These are phyloP conservation scores for Mortierella alpina DNA, from an alignment of 192 early-diverging fungal species.

Conservation along the genomic window DNA sequence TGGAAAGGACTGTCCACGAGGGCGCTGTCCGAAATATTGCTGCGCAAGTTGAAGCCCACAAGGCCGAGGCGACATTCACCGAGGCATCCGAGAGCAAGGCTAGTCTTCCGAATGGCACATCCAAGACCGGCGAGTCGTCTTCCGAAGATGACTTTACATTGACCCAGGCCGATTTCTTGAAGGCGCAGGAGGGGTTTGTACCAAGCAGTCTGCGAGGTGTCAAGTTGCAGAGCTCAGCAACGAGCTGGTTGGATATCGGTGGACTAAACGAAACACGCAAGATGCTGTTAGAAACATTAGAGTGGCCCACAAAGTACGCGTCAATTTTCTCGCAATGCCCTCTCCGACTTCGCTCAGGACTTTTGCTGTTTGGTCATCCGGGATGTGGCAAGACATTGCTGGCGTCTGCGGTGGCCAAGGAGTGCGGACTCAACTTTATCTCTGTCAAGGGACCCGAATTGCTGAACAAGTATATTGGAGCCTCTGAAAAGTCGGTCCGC, in stretches of 20 bases:
- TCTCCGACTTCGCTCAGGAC: slow-evolving; percentile 89
- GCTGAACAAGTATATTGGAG: slow-evolving; percentile 99
- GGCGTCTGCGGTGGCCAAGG: slow-evolving; percentile 94
- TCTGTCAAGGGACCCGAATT: slow-evolving; percentile 97
- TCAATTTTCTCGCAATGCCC: slow-evolving; percentile 90
- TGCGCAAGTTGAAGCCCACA: slow-evolving; percentile 31
- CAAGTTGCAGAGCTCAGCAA: slow-evolving; percentile 77
- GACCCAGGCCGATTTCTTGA: slow-evolving; percentile 73
- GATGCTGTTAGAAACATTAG: slow-evolving; percentile 89
- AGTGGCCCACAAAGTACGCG: slow-evolving; percentile 95
- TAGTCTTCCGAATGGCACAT: not conserved
- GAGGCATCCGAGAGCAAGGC: not conserved
- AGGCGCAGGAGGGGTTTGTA: slow-evolving; percentile 81
- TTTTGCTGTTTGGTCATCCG: slow-evolving; percentile 95
- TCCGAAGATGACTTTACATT: slow-evolving; percentile 57
- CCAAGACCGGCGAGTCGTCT: slow-evolving; percentile 11
- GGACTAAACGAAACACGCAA: slow-evolving; percentile 84
- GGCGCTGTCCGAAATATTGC: slow-evolving; percentile 75
- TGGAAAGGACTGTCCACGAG: slow-evolving; percentile 86
- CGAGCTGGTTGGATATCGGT: slow-evolving; percentile 91
- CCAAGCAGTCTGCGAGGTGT: slow-evolving; percentile 85
- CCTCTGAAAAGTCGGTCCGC: slow-evolving; percentile 92
- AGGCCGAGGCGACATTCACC: slow-evolving; percentile 13
- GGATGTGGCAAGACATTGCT: slow-evolving; percentile 99
- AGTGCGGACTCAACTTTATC: slow-evolving; percentile 98